Conservation (phyloP, 208 protist genomes). For the Histomonas meleagridis region DNA sequence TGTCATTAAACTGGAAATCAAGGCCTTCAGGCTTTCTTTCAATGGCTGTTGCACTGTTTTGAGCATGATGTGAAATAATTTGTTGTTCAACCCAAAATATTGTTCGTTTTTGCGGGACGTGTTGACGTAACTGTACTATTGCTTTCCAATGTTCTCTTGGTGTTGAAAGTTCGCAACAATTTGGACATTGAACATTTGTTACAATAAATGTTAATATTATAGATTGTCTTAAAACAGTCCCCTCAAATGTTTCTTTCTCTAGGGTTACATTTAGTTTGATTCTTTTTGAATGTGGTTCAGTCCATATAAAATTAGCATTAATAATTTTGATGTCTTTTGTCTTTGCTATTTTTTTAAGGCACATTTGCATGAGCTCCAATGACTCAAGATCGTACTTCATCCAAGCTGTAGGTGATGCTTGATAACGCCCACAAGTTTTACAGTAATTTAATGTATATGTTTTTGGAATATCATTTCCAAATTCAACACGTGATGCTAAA, state of each 20-base stretch:
- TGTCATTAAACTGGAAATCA: conserved; percentile 23
- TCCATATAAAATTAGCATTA: conserved; percentile 36
- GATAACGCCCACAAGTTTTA: not conserved
- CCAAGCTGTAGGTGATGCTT: not conserved
- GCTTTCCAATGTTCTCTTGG: conserved; percentile 36
- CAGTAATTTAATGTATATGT: not conserved
- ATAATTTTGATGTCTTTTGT: not conserved
- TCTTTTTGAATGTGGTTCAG: conserved; percentile 9
- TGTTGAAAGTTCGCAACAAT: not conserved
- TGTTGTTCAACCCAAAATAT: not conserved
- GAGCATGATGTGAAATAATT: not conserved
- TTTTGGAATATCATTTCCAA: not conserved
- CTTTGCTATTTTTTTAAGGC: not conserved
- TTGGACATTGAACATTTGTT: not conserved
- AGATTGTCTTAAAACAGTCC: not conserved
- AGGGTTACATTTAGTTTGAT: not conserved
- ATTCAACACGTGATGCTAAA: not conserved
- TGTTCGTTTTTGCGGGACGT: not conserved
- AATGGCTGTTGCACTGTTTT: not conserved
- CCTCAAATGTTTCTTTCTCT: not conserved
- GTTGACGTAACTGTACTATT: not conserved
- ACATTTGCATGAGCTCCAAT: not conserved
- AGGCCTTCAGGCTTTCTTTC: not conserved
- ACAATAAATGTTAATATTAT: not conserved
- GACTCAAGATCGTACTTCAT: not conserved